Percentiles rank a stretch among this genome's conserved stretches.
phyloP scores from a whole-genome alignment of 495 filamentous ascomycete genomes.

The Daldinia childiae region DNA sequence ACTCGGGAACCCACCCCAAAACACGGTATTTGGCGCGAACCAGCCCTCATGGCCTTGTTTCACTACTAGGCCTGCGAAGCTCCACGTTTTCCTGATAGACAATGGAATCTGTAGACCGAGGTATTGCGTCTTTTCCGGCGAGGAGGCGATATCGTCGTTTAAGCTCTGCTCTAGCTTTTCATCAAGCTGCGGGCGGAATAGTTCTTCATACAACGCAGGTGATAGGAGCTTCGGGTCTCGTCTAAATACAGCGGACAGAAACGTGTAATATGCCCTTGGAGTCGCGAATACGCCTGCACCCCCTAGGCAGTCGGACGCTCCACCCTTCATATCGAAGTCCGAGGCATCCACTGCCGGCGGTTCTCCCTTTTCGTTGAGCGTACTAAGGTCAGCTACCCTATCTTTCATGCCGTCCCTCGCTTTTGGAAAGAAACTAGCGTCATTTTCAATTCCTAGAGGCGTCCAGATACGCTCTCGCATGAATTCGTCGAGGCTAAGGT shows the following conservation, averaged over 20 bases:
- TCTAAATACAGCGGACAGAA: slow-evolving; percentile 57
- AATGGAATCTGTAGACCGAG: slow-evolving; percentile 24
- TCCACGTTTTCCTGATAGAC: slow-evolving; percentile 30
- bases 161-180: slow-evolving; percentile 33
- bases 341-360: slow-evolving; percentile 29
- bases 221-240: slow-evolving; percentile 59
- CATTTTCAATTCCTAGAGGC: slow-evolving; percentile 37
- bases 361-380: slow-evolving; percentile 34
- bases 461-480: slow-evolving; percentile 40
- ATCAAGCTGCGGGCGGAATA: slow-evolving; percentile 63
- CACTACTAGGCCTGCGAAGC: slow-evolving; percentile 40
- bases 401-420: slow-evolving; percentile 31
- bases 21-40: slow-evolving; percentile 15
- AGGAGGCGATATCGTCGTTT: slow-evolving; percentile 26
- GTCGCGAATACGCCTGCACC: slow-evolving; percentile 63
- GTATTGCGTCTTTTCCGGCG: slow-evolving; percentile 4
- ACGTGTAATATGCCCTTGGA: slow-evolving; percentile 58
- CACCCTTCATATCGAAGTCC: slow-evolving; percentile 22
- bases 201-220: slow-evolving; percentile 53
- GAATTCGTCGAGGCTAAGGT: slow-evolving; percentile 31
- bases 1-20: slow-evolving; percentile 32
- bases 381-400: slow-evolving; percentile 42
- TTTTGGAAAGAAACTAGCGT: slow-evolving; percentile 44
- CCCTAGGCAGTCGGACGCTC: slow-evolving; percentile 56
- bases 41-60: slow-evolving; percentile 39